phyloP scores from a whole-genome alignment of 1,284 basidiomycete species.

The Boletus semigastroideus region DNA sequence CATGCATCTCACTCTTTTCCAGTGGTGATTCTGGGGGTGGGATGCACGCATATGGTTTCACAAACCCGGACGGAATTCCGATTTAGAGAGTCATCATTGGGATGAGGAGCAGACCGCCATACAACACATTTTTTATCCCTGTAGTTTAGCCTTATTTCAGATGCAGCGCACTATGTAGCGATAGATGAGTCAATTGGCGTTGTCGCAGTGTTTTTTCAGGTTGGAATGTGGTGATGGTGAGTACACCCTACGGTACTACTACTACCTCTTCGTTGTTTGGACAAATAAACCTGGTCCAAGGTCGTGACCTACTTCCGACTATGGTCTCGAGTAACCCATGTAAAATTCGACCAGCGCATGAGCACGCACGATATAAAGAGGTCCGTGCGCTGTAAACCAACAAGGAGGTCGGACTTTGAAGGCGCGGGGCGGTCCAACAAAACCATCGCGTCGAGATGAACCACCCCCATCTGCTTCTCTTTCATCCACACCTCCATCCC shows the following conservation, averaged over 20 bases:
- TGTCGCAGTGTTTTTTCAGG: background rate
- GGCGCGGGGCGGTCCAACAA: conserved; percentile 38
- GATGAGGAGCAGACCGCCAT: background rate
- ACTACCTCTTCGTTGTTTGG: conserved; percentile 27
- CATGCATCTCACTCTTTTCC: conserved; percentile 9
- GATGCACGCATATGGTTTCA: conserved; percentile 31
- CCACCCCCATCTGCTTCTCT: conserved; percentile 33
- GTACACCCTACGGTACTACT: background rate
- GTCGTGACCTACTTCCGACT: conserved; percentile 12
- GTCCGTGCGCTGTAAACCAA: conserved; percentile 36
- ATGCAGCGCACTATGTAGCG: conserved; percentile 3
- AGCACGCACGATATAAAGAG: conserved; percentile 30
- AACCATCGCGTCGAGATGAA: conserved; percentile 42
- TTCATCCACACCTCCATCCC: conserved; percentile 22
- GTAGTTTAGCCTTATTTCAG: conserved; percentile 5
- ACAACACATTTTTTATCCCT: conserved; percentile 7
- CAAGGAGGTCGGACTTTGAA: conserved; percentile 36
- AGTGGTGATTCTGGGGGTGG: conserved; percentile 35
- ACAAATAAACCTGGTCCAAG: conserved; percentile 30
- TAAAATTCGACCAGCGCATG: conserved; percentile 21
- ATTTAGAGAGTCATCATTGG: conserved; percentile 12
- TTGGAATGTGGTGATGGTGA: background rate
- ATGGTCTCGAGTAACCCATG: conserved; percentile 9
- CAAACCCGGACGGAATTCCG: conserved; percentile 22
- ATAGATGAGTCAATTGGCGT: background rate